phyloP scores from a whole-genome alignment of 129 eudicot species.

The carrot (Daucus carota) region DH1_v3.0 NC_030387.2:41079501-41080000 shows the following conservation, averaged over 20 bases:
- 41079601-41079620: background rate
- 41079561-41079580: conserved; percentile 35
- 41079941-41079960: conserved; percentile 11
- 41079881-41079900: background rate
- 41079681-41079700: conserved; percentile 63
- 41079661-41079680: conserved; percentile 87
- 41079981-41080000: conserved; percentile 90
- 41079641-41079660: conserved; percentile 37
- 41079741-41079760: background rate
- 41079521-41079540: conserved; percentile 87
- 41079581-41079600: background rate
- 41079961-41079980: conserved; percentile 13
- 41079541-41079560: conserved; percentile 83
- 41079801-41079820: background rate
- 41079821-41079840: conserved; percentile 44
- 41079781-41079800: background rate
- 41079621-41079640: background rate
- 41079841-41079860: conserved; percentile 47
- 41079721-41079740: conserved; percentile 41
- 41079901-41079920: background rate
- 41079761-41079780: background rate
- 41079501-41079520: conserved; percentile 92
- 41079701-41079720: conserved; percentile 60
- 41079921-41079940: background rate
- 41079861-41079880: conserved; percentile 45